Evolutionary conservation across 2,329 filamentous ascomycete species (phyloP).

Genomic region (Calonectria henricotiae): DNA sequence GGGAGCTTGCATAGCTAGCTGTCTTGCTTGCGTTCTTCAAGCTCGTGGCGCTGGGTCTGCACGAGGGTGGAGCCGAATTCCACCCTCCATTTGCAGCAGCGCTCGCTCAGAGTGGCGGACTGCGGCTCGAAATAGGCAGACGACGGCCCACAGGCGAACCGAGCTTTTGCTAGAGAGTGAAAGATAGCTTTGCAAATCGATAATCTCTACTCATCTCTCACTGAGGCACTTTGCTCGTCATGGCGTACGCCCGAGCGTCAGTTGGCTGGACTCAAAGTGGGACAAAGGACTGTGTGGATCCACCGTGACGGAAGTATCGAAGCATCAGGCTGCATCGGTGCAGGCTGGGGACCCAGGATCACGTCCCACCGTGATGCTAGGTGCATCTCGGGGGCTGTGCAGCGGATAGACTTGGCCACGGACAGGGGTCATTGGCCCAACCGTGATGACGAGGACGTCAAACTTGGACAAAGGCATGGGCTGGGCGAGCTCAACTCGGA

Average conservation of each 20-base stretch:
- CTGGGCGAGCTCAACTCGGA: conserved; percentile 32
- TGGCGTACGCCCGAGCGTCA: conserved; percentile 27
- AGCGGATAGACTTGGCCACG: conserved; percentile 48
- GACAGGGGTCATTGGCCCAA: conserved; percentile 46
- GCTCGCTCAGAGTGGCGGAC: conserved; percentile 31
- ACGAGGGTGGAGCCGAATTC: conserved; percentile 46
- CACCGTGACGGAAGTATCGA: conserved; percentile 47
- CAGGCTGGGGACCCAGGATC: conserved; percentile 45
- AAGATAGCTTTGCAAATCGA: conserved; percentile 37
- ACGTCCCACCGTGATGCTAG: conserved; percentile 48
- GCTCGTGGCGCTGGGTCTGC: conserved; percentile 38
- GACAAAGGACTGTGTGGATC: conserved; percentile 42
- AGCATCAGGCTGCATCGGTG: conserved; percentile 49
- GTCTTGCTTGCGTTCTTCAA: conserved; percentile 43
- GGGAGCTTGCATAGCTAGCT: conserved; percentile 41
- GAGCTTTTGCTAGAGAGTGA: background rate
- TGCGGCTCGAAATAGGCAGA: conserved; percentile 23
- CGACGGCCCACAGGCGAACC: conserved; percentile 9
- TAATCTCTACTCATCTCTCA: conserved; percentile 20
- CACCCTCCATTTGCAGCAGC: conserved; percentile 39
- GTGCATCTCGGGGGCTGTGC: conserved; percentile 53
- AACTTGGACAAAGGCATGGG: conserved; percentile 39
- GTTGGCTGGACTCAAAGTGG: conserved; percentile 44
- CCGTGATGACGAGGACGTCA: conserved; percentile 42
- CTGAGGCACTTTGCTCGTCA: conserved; percentile 23